Evolutionary conservation across 2,329 filamentous ascomycete genomes (phyloP), one percentile per base, ranked within the genome.

Genomic region (Talaromyces sp.): DNA sequence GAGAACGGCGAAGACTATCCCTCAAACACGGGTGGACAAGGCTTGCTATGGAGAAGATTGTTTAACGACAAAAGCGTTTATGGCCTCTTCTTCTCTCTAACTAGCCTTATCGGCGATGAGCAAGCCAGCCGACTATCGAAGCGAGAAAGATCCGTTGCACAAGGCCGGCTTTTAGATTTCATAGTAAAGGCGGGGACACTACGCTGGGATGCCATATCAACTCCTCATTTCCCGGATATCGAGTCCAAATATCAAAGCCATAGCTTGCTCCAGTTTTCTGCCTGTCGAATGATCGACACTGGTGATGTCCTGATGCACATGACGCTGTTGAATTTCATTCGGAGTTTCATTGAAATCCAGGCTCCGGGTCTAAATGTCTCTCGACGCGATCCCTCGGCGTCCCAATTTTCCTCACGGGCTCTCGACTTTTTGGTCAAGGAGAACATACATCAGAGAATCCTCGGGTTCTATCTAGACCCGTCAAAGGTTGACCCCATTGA

Each of bases 21-120:
- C 60, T 9, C 66, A 69, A 39, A 68, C 69, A 13, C 67, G 57
- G 65, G 63, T 67, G 80, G 81, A 4, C 81, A 83, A 64, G 82
- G 81, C 0, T 72, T 86, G 1, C 77, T 88, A 68, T 88, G 85
- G 85, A 82, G 84, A 68, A 81, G 86, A 19, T 66, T 88, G 0
- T 88, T 88, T 66, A 78, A 80, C 2, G 86, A 88, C 64, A 80
- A 78, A 62, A 80, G 86, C 67, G 80, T 88, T 7, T 86, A 86
- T 65, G 76, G 75, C 1, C 73, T 81, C 8, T 75, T 88, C 33
- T 88, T 85, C 71, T 79, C 81, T 32, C 76, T 81, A 57, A 86
- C 82, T 67, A 82, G 80, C 63, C 72, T 81, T 49, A 72, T 73
- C 9, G 68, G 67, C 10, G 65, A 70, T 52, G 71, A 72, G n/a